These are phyloP conservation scores for Porogramme epimiltina DNA, from an alignment of 1,284 basidiomycete species.

Conservation along the genomic window DNA sequence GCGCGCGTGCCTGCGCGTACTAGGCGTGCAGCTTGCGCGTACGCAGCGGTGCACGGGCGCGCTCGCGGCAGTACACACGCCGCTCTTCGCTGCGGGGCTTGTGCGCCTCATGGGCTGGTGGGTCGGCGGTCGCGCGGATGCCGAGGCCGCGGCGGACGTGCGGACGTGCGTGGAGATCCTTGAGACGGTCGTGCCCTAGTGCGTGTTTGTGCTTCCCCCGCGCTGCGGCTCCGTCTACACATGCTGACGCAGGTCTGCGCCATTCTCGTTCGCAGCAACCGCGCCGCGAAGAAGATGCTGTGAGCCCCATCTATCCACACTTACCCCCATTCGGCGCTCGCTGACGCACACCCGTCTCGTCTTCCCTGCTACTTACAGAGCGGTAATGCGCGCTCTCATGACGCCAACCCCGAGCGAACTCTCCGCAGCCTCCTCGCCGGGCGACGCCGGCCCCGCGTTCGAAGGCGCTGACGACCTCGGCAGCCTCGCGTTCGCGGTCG, in stretches of 20 bases:
- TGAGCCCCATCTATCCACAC: background rate
- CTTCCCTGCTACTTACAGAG: no score
- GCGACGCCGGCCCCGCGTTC: no score
- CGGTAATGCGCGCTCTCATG: no score
- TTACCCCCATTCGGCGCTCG: no score
- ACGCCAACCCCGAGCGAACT: no score
- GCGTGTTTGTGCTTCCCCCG: constrained; percentile 19
- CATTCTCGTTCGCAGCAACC: background rate
- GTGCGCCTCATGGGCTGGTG: constrained; percentile 71
- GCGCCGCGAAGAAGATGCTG: background rate
- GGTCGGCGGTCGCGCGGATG: constrained; percentile 55
- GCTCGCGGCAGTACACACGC: constrained; percentile 27
- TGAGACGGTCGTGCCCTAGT: constrained; percentile 48
- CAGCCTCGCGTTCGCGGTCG: no score
- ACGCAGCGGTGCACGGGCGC: constrained; percentile 21
- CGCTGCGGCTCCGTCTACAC: no score
- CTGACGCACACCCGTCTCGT: no score
- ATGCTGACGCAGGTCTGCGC: no score
- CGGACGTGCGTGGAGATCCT: constrained; percentile 61
- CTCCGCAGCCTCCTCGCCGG: no score
- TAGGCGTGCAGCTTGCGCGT: constrained; percentile 54
- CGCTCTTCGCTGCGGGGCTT: constrained; percentile 59
- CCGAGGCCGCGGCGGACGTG: constrained; percentile 65
- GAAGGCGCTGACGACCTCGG: no score
- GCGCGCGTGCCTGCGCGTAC: constrained; percentile 74